Evolutionary conservation across 2,329 filamentous ascomycete genomes (phyloP), one percentile per base, ranked within the genome.

Genomic region (Aspergillus alliaceus): DNA sequence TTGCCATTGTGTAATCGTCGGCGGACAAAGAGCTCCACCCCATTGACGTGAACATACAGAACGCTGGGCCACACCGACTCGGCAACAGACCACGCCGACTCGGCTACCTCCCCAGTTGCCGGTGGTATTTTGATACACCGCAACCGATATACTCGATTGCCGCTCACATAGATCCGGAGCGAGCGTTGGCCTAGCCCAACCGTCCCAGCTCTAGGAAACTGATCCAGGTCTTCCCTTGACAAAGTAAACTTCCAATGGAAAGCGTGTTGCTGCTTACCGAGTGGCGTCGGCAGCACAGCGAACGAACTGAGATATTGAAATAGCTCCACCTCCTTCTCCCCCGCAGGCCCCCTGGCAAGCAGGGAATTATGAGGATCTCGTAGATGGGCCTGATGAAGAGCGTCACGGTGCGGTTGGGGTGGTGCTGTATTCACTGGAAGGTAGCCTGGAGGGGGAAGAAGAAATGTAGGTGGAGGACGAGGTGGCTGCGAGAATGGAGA

Each of bases 1-100:
- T 87, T 90, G 11, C 87, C 87, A 66, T 93, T 84, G 59, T 95
- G 87, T 1, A 84, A 72, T 65, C 90, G 91, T 27, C 89, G 84
- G 39, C 88, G 84, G 9, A 85, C 71, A 24, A 79, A 77, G 15
- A 91, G 70, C 11, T 85, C 77, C 0, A 74, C 68, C 0, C 73
- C 78, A 64, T 96, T 96, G 59, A 96, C 72, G 15, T 82, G 79
- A 59, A 93, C 80, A 59, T 87, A 90, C 0, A 91, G 79, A 51
- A 84, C 82, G 34, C 82, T 78, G 0, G 91, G 90, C 92, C 91
- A 97, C 22, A 73, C 68, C 6, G 84, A 88, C 32, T 88, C 83
- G n/a, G 79, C 72, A 1, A 80, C 78, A 6, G 83, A 78, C 91
- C 91, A 96, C 1, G 77, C 72, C 7, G 77, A 69, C 37, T 85